phyloP scores from a whole-genome alignment of 108 stramenopile genomes.

The Skeletonema tropicum region DNA sequence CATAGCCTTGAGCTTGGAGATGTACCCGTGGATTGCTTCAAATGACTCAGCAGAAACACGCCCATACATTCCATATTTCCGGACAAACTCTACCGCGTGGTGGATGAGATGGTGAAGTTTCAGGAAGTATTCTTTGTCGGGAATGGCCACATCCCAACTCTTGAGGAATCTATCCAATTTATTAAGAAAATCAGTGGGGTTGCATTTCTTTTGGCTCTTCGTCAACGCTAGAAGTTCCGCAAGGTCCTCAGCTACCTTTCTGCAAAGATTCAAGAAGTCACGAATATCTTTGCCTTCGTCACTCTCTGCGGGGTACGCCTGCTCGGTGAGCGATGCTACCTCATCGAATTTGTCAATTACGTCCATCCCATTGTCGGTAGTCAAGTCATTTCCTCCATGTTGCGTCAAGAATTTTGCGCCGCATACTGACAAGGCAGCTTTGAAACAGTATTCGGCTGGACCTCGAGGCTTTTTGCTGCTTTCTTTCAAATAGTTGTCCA shows the following conservation, averaged over 20 bases:
- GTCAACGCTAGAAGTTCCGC: not conserved
- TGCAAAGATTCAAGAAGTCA: not conserved
- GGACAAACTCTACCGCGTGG: not conserved
- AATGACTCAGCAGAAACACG: not conserved
- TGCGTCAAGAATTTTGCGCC: conserved; percentile 6
- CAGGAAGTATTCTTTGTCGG: conserved; percentile 2
- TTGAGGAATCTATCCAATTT: not conserved
- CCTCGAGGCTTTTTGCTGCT: not conserved
- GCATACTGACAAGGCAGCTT: not conserved
- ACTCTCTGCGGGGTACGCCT: not conserved
- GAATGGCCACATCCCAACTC: not conserved
- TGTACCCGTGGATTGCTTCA: not conserved
- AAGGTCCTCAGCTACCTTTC: not conserved
- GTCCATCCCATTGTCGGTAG: conserved; percentile 13
- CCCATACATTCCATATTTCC: not conserved
- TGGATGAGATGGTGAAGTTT: conserved; percentile 4
- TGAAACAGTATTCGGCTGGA: not conserved
- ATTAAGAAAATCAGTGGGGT: not conserved
- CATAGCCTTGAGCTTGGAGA: not conserved
- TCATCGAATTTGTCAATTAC: not conserved
- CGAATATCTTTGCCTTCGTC: not conserved
- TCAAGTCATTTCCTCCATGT: conserved; percentile 4
- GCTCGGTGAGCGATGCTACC: no score
- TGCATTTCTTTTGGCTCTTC: not conserved
- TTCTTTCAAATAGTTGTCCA: not conserved